A percentile compares a stretch with the other conserved stretches of the same genome.
phyloP scores from a whole-genome alignment of 371 early-diverging fungal species.

The Rhizomucor pusillus region DNA sequence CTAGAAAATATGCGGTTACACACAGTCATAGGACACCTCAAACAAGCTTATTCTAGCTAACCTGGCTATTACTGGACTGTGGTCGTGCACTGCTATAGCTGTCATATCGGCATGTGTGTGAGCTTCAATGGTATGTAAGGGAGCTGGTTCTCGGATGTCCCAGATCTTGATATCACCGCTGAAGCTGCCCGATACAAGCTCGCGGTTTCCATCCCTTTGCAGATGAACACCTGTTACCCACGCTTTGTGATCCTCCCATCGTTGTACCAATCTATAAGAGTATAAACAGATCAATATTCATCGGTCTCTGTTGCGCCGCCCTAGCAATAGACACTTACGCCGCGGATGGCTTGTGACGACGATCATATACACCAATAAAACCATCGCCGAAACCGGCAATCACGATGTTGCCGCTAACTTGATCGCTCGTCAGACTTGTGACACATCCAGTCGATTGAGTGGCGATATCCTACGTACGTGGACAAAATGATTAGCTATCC shows the following conservation, averaged over 20 bases:
- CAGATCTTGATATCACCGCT: slow-evolving; percentile 81
- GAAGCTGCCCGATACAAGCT: slow-evolving; percentile 56
- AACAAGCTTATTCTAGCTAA: slow-evolving; percentile 21
- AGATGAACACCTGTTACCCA: slow-evolving; percentile 65
- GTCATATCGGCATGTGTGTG: slow-evolving; percentile 56
- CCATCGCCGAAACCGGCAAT: slow-evolving; percentile 86
- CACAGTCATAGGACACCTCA: not conserved
- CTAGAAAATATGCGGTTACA: slow-evolving; percentile 21
- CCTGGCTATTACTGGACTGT: slow-evolving; percentile 69
- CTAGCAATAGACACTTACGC: slow-evolving; percentile 31
- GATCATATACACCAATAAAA: slow-evolving; percentile 74
- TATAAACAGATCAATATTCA: not conserved
- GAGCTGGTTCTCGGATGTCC: slow-evolving; percentile 70
- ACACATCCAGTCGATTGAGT: slow-evolving; percentile 64
- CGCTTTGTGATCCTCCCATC: slow-evolving; percentile 65
- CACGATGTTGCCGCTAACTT: slow-evolving; percentile 62
- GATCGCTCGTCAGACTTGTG: slow-evolving; percentile 74
- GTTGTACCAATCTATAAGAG: slow-evolving; percentile 47
- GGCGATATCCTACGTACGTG: slow-evolving; percentile 59
- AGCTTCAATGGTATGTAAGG: slow-evolving; percentile 50
- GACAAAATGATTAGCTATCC: too few species aligned
- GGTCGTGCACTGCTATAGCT: slow-evolving; percentile 69
- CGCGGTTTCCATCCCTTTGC: slow-evolving; percentile 62
- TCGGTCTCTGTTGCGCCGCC: too few species aligned
- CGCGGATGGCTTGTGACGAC: slow-evolving; percentile 54